These are phyloP conservation scores for Noccaea caerulescens DNA, from an alignment of 345 rosid genomes.

Conservation along the genomic window DNA sequence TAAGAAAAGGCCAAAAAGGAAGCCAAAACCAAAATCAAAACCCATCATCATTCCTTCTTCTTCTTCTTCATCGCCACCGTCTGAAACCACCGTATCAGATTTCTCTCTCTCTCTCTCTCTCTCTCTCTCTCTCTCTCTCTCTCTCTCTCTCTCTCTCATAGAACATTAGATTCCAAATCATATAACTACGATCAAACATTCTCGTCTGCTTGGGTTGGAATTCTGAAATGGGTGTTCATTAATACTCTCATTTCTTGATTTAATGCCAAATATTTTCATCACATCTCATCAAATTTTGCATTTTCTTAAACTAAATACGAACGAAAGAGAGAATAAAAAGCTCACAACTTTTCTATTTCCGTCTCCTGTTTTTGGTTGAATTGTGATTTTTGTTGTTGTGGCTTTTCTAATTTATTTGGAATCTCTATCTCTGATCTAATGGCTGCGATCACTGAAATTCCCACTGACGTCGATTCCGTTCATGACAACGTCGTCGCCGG, in stretches of 20 bases:
- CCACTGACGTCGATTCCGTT: conserved; percentile 29
- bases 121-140: background rate
- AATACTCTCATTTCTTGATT: conserved; percentile 15
- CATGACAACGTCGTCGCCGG: conserved; percentile 7
- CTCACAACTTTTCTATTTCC: conserved; percentile 9
- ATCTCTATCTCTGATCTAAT: conserved; percentile 36
- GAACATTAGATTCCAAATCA: background rate
- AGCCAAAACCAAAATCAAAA: conserved; percentile 30
- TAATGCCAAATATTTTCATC: background rate
- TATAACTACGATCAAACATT: conserved; percentile 24
- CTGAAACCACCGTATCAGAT: conserved; percentile 18
- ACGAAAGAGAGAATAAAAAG: background rate
- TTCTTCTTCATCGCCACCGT: conserved; percentile 31
- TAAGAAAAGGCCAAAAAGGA: conserved; percentile 3
- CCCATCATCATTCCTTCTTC: conserved; percentile 39
- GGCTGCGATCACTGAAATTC: conserved; percentile 40
- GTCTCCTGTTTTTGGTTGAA: background rate
- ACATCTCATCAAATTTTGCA: background rate
- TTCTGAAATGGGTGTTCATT: conserved; percentile 23
- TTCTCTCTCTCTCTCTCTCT: background rate
- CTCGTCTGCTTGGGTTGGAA: background rate
- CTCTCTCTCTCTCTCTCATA: background rate
- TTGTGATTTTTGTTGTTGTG: conserved; percentile 4
- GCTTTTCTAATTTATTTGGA: background rate
- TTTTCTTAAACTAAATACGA: background rate